These are phyloP conservation scores for Terfezia boudieri DNA, from an alignment of 495 filamentous ascomycete species.

Conservation along the genomic window DNA sequence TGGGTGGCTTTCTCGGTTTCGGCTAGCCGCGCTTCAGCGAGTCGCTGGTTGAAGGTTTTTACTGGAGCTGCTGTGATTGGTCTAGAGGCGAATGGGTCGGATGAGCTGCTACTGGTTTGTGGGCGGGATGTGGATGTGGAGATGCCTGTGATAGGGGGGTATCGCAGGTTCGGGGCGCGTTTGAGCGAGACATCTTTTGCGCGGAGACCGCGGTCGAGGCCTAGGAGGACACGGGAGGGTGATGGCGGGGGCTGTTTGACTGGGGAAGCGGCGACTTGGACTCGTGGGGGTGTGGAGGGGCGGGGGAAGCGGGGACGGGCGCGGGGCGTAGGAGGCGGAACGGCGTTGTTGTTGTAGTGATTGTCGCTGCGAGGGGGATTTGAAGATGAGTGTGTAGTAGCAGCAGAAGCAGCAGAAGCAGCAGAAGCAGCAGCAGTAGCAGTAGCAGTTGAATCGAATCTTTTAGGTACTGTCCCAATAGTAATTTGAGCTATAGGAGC, in stretches of 20 bases:
- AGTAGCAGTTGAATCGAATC: too few relatives aligned
- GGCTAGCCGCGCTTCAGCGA: conserved; percentile 43
- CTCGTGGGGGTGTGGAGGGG: conserved; percentile 22
- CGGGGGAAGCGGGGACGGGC: conserved; percentile 10
- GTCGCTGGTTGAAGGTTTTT: conserved; percentile 55
- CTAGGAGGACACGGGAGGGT: conserved; percentile 56
- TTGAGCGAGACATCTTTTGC: conserved; percentile 70
- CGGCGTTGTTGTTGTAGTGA: too few relatives aligned
- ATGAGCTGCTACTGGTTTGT: neutral
- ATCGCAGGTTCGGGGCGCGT: conserved; percentile 34
- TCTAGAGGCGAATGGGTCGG: neutral
- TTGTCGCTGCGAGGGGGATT: too few relatives aligned
- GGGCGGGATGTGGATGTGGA: conserved; percentile 5
- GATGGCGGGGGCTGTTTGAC: conserved; percentile 34
- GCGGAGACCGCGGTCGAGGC: conserved; percentile 72
- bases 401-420: too few relatives aligned
- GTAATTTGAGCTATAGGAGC: conserved; percentile 2
- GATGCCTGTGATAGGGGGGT: neutral
- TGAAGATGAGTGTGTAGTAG: too few relatives aligned
- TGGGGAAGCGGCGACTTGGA: conserved; percentile 72
- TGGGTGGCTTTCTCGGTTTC: conserved; percentile 34
- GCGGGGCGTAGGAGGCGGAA: neutral
- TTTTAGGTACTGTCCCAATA: neutral
- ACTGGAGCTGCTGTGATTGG: conserved; percentile 1
- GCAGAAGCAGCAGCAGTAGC: too few relatives aligned